Evolutionary conservation across 306 rosid genomes (phyloP).

Genomic region (Ochetophila trinervis): DNA sequence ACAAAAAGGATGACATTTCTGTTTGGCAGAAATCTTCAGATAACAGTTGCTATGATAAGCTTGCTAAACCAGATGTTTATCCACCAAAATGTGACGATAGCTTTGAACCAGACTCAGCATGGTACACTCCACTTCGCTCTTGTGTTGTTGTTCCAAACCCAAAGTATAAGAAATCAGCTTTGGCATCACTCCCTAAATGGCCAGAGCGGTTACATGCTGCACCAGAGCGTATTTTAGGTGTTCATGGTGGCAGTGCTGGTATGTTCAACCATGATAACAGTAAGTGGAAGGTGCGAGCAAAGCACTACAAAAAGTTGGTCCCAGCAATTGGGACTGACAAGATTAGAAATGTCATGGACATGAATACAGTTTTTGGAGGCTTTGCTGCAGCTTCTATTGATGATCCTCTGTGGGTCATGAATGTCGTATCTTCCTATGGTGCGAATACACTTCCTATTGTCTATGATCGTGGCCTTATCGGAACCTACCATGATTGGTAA

Average conservation of each 20-base stretch:
- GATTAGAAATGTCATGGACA: conserved; percentile 94
- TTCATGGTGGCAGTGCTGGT: conserved; percentile 58
- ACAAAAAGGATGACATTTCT: conserved; percentile 84
- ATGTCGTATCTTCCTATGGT: conserved; percentile 87
- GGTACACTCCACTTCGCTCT: conserved; percentile 93
- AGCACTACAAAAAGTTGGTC: conserved; percentile 84
- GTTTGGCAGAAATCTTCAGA: conserved; percentile 85
- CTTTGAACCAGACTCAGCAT: conserved; percentile 82
- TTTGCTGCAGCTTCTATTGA: conserved; percentile 73
- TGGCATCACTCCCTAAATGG: conserved; percentile 66
- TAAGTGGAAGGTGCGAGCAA: conserved; percentile 75
- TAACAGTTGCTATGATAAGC: conserved; percentile 61
- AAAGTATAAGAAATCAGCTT: conserved; percentile 52
- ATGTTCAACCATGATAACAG: conserved; percentile 68
- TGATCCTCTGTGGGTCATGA: conserved; percentile 97
- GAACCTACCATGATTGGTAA: conserved; percentile 94
- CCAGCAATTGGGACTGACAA: conserved; percentile 76
- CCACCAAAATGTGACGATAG: conserved; percentile 95
- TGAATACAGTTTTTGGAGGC: conserved; percentile 88
- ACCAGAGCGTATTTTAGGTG: conserved; percentile 59
- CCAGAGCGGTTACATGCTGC: conserved; percentile 64
- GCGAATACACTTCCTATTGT: conserved; percentile 76
- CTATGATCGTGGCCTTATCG: conserved; percentile 90
- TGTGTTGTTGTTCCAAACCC: conserved; percentile 74
- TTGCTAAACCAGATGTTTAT: conserved; percentile 48